These are phyloP conservation scores for Lactifluus pinguis DNA, from an alignment of 768 basidiomycete species.

Conservation along the genomic window DNA sequence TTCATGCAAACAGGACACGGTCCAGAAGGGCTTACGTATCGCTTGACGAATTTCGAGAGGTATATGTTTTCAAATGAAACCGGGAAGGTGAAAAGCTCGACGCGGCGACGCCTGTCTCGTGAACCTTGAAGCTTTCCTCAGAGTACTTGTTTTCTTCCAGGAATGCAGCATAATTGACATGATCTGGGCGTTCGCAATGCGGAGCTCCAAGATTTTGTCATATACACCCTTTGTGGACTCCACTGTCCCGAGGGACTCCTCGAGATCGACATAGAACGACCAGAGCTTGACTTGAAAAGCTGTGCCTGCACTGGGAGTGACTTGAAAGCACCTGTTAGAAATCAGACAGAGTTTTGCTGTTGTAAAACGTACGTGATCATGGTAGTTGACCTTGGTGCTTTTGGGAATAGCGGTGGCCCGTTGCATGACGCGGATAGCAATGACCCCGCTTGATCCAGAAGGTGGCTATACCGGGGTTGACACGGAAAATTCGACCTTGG, in stretches of 20 bases:
- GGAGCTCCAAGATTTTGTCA: conserved; percentile 91
- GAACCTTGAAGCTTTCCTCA: conserved; percentile 98
- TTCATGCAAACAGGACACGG: background rate
- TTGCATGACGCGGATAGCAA: conserved; percentile 93
- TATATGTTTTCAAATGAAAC: conserved; percentile 98
- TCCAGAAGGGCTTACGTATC: conserved; percentile 58
- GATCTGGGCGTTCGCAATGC: conserved; percentile 96
- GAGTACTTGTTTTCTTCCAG: conserved; percentile 97
- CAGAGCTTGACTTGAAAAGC: conserved; percentile 97
- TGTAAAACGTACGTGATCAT: conserved; percentile 72
- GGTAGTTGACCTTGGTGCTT: conserved; percentile 84
- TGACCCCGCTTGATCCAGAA: too few relatives aligned
- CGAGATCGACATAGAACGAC: conserved; percentile 97
- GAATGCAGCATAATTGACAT: conserved; percentile 95
- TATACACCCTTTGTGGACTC: conserved; percentile 89
- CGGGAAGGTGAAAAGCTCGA: conserved; percentile 95
- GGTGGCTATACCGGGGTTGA: too few relatives aligned
- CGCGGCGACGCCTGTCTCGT: conserved; percentile 95
- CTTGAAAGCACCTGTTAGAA: conserved; percentile 30
- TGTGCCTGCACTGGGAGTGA: conserved; percentile 77
- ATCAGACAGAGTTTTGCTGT: conserved; percentile 13
- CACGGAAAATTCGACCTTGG: too few relatives aligned
- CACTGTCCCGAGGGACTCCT: conserved; percentile 93
- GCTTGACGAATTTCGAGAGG: conserved; percentile 90
- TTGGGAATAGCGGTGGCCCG: conserved; percentile 88